phyloP scores from a whole-genome alignment of 2,329 filamentous ascomycete genomes.

The Arthrinium phaeospermum region DNA sequence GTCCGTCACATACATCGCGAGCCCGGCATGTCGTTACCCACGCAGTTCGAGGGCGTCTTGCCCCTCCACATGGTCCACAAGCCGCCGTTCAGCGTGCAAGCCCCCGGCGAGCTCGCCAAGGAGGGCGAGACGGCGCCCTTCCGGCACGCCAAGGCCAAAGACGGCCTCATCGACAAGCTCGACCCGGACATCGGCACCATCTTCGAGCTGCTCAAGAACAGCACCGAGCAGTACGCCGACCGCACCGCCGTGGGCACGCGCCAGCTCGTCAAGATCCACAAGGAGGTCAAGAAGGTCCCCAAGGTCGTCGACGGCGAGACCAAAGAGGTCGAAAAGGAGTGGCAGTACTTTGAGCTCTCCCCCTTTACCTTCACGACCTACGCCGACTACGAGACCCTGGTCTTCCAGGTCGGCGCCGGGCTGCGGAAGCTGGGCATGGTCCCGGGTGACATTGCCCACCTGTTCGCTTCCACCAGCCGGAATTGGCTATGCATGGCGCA shows the following conservation, averaged over 20 bases:
- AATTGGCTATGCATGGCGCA: constrained; percentile 88
- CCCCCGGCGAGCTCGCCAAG: constrained; percentile 68
- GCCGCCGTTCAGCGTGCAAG: constrained; percentile 78
- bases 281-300: constrained; percentile 87
- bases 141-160: constrained; percentile 72
- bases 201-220: constrained; percentile 77
- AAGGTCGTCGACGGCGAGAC: constrained; percentile 85
- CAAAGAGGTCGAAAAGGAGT: constrained; percentile 84
- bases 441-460: constrained; percentile 72
- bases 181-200: constrained; percentile 75
- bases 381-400: constrained; percentile 75
- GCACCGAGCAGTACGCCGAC: constrained; percentile 66
- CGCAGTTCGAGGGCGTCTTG: constrained; percentile 47
- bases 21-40: constrained; percentile 20
- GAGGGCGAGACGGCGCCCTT: constrained; percentile 86
- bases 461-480: constrained; percentile 83
- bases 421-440: constrained; percentile 76
- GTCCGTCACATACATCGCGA: background rate
- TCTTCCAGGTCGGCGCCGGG: constrained; percentile 73
- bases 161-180: constrained; percentile 71
- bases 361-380: constrained; percentile 79
- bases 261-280: constrained; percentile 76
- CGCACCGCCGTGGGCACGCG: constrained; percentile 73
- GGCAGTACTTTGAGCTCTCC: constrained; percentile 87
- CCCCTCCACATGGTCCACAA: constrained; percentile 67